Evolutionary conservation across 352 stramenopile species (phyloP), one percentile per base, ranked within the genome.

Genomic region (Halophytophthora polymorphica): DNA sequence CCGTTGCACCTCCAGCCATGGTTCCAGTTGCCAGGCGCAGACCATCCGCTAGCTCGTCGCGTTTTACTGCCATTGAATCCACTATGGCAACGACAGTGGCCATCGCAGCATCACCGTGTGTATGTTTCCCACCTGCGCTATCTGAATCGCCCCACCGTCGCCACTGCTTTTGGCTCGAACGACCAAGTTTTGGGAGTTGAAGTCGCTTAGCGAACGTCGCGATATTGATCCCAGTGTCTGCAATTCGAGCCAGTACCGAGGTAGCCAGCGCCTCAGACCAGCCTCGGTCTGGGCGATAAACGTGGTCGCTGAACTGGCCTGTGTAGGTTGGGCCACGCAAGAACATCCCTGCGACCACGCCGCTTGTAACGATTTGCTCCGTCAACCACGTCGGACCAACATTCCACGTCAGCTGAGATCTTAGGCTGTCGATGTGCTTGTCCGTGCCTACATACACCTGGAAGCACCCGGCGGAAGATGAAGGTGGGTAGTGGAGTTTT

Each of bases 361-460:
- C 65, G 13, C 53, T 51, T 4, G 59, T 53, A 15, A 93, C 29
- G 5, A 80, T 53, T 47, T 93, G 79, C 48, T 84, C 68, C n/a
- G 60, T 73, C 15, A 90, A 53, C 83, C 83, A 91, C 22, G 73
- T 53, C 17, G 79, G 78, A 2, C 83, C 83, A 28, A 84, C 47
- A 46, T 71, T 76, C 75, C 82, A 88, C 2, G 76, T 70, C 15
- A 88, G 47, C n/a, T 76, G 77, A n/a, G 73, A 72, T 40, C 76
- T 82, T 2, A 71, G 69, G 1, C 75, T 77, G 31, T 77, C 87
- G 3, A 90, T 56, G 59, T 90, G 77, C 3, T 84, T 79, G 35
- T 93, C 83, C 45, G 81, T 89, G 19, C 83, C 83, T 0, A 93
- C 36, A 33, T 88, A 90, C 2, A 72, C 73, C 55, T 88, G 83